Percentiles rank a stretch among this genome's conserved stretches.
Evolutionary conservation across 352 stramenopile genomes (phyloP).

Genomic region (Pythium aphanidermatum): DNA sequence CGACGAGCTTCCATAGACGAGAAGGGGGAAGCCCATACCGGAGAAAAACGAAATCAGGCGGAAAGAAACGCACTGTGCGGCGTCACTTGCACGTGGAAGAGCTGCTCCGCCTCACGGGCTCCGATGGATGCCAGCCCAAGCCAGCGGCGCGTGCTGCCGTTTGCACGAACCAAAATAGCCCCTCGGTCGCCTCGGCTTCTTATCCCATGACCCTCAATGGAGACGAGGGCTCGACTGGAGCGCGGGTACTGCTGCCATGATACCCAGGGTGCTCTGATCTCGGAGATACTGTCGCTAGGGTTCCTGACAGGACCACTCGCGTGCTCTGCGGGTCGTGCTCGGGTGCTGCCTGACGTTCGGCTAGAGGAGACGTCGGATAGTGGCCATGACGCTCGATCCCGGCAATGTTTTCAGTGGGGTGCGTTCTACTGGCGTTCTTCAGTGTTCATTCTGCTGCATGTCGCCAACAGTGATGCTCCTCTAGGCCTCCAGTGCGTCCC

Average conservation of each 20-base stretch:
- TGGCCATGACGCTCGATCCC: conserved; percentile 13
- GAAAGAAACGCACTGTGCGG: conserved; percentile 10
- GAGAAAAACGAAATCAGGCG: neutral
- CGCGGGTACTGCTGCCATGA: neutral
- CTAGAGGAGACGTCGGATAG: no score
- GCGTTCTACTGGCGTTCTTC: neutral
- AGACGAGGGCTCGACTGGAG: neutral
- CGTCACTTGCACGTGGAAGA: conserved; percentile 2
- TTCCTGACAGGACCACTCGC: no score
- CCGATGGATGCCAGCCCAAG: no score
- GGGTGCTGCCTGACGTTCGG: no score
- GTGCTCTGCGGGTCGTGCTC: no score
- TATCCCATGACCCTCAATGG: neutral
- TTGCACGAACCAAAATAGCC: conserved; percentile 1
- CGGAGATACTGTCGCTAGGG: no score
- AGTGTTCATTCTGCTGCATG: neutral
- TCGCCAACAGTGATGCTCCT: no score
- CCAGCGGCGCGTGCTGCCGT: no score
- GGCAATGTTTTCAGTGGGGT: conserved; percentile 33
- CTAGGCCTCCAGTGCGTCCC: conserved; percentile 44
- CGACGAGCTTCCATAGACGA: no score
- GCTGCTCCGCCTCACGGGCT: neutral
- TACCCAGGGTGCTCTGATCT: neutral
- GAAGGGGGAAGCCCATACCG: no score
- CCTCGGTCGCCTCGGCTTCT: neutral